Evolutionary conservation across 2,329 filamentous ascomycete genomes (phyloP).

Genomic region (Stachybotrys elegans): DNA sequence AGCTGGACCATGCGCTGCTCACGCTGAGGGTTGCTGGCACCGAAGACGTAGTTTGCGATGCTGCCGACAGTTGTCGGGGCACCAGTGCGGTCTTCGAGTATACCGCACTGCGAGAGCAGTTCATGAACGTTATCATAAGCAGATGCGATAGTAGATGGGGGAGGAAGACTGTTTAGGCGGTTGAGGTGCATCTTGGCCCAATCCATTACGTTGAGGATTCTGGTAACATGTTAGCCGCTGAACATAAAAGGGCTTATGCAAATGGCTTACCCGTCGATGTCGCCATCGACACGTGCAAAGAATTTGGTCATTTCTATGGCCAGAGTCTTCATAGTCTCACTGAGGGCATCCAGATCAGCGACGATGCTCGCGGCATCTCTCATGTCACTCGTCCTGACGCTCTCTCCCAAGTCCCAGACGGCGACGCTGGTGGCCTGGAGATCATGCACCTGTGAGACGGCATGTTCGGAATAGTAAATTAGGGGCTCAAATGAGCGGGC

Average conservation of each 20-base stretch:
- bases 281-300: conserved; percentile 88
- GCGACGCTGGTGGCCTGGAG: conserved; percentile 88
- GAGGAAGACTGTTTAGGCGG: conserved; percentile 57
- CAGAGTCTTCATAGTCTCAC: conserved; percentile 78
- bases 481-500: conserved; percentile 90
- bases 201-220: conserved; percentile 91
- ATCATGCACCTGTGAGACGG: conserved; percentile 78
- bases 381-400: conserved; percentile 84
- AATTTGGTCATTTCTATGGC: conserved; percentile 85
- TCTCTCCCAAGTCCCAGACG: conserved; percentile 92
- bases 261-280: conserved; percentile 68
- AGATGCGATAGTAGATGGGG: conserved; percentile 54
- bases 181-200: conserved; percentile 86
- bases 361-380: conserved; percentile 84
- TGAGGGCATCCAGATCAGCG: conserved; percentile 76
- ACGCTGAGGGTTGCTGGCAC: conserved; percentile 73
- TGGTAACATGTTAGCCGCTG: conserved; percentile 20
- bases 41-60: conserved; percentile 69
- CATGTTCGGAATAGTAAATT: conserved; percentile 91
- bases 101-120: conserved; percentile 59
- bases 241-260: conserved; percentile 12
- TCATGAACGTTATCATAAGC: conserved; percentile 81
- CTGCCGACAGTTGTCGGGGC: conserved; percentile 64
- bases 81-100: conserved; percentile 50
- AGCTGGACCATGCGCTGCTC: conserved; percentile 76